Conservation (phyloP, 2,329 filamentous ascomycete species). For the Biscogniauxia mediterranea region DNA sequence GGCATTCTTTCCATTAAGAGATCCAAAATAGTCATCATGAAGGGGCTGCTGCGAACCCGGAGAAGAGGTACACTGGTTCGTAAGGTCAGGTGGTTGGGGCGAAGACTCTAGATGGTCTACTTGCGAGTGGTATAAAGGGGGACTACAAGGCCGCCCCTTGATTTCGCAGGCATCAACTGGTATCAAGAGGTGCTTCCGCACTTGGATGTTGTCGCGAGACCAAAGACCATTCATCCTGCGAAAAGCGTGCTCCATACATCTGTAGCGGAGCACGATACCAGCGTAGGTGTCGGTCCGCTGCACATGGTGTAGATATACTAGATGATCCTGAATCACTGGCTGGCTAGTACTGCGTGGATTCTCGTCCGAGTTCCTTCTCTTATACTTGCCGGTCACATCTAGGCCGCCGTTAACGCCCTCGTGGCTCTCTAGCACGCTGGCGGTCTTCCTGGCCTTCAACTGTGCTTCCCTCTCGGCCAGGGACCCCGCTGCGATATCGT, state of each 20-base stretch:
- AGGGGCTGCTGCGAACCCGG: conserved; percentile 24
- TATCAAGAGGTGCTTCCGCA: conserved; percentile 74
- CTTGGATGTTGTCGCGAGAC: conserved; percentile 89
- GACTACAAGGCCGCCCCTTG: conserved; percentile 69
- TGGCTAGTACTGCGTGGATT: conserved; percentile 42
- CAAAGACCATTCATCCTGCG: conserved; percentile 89
- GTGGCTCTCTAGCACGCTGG: conserved; percentile 60
- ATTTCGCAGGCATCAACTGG: conserved; percentile 87
- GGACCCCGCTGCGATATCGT: conserved; percentile 55
- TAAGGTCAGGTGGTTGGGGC: conserved; percentile 36
- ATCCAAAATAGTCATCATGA: conserved; percentile 43
- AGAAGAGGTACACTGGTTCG: conserved; percentile 20
- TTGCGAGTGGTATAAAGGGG: conserved; percentile 44
- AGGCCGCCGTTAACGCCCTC: conserved; percentile 58
- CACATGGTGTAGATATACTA: conserved; percentile 90
- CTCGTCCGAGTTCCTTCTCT: conserved; percentile 69
- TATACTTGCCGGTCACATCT: conserved; percentile 55
- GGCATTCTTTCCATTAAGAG: conserved; percentile 34
- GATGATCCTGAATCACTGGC: conserved; percentile 66
- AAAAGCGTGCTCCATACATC: conserved; percentile 79
- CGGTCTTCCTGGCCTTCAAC: conserved; percentile 55
- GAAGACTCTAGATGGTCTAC: conserved; percentile 54
- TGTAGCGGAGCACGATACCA: conserved; percentile 85
- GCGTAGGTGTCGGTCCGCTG: conserved; percentile 82
- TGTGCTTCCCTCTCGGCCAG: conserved; percentile 52